These are phyloP conservation scores for Raphanus sativus DNA, from an alignment of 345 rosid species.

Conservation along the genomic window DNA sequence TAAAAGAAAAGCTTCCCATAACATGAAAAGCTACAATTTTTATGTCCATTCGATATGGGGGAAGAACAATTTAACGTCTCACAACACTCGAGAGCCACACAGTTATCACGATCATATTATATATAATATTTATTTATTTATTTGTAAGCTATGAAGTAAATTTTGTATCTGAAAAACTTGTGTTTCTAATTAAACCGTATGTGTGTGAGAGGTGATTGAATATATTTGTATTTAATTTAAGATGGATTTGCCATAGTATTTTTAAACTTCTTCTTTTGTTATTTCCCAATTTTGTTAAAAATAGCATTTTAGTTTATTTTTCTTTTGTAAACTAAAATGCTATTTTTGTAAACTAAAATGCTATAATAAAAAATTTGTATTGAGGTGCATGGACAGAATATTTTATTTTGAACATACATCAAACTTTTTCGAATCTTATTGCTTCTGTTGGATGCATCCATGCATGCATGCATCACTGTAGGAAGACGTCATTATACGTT, in stretches of 20 bases:
- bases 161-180: background rate
- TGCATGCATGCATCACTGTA: slow-evolving; percentile 14
- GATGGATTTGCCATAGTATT: background rate
- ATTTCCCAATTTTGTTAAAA: background rate
- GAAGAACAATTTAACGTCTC: slow-evolving; percentile 16
- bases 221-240: background rate
- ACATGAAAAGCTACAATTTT: slow-evolving; percentile 20
- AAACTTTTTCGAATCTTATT: background rate
- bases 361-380: background rate
- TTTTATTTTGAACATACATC: background rate
- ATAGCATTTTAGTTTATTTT: no score
- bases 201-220: background rate
- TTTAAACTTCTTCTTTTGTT: background rate
- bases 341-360: no score
- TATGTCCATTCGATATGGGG: slow-evolving; percentile 23
- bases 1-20: background rate
- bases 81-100: slow-evolving; percentile 23
- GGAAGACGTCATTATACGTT: background rate
- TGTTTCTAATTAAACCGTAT: background rate
- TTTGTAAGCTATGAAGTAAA: background rate
- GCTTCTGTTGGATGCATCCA: background rate
- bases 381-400: background rate
- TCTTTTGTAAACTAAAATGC: no score
- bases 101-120: slow-evolving; percentile 8
- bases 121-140: background rate